Base-by-base conservation (phyloP, 2,329 filamentous ascomycete species). In the Aspergillus sp. region DNA sequence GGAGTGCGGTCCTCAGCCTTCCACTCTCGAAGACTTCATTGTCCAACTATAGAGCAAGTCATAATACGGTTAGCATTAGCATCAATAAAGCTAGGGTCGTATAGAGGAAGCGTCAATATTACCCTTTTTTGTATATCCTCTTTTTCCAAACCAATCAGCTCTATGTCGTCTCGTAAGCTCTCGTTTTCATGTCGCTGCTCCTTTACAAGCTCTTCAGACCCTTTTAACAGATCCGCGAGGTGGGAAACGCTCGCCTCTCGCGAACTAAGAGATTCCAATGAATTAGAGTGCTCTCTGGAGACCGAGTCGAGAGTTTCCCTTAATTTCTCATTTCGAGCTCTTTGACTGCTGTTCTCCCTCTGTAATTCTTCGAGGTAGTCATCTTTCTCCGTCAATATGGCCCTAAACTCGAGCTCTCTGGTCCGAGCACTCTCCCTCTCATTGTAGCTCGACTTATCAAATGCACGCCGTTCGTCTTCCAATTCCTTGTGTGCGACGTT, bases 351-450 rank as follows among this genome's bases (percentile, higher is more conserved):
- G 4, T 71, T 46, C 28, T 67, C 54, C 40, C 69, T 62, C 28
- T 72, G 64, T 8, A 70, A 53, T 36, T 70, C 66, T 28, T 73
- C 70, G 4, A 74, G 45, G 4, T 63, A 60, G 46, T 76, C 73
- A 30, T 75, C 68, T 47, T 70, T 73, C 19, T 66, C 67, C 1
- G 71, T 70, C 4, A 71, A 48, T 5, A 58, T 65, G 35, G 72
- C 67, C 26, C 70, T 63, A 27, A 71, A 58, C 30, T 69, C 66
- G 3, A 77, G 51, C 40, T 79, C 71, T 48, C 60, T 60, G 6
- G 60, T 60, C 30, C 64, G 62, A 7, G 59, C 53, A 4, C 49
- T 59, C 42, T 68, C 62, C 38, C 53, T 54, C 39, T 62, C 61
- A 2, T 32, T 33, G 5, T 50, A 56, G 42, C 54, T 56, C 46